These are phyloP conservation scores for Amphirosellinia nigrospora DNA, from an alignment of 495 filamentous ascomycete species.

Conservation along the genomic window DNA sequence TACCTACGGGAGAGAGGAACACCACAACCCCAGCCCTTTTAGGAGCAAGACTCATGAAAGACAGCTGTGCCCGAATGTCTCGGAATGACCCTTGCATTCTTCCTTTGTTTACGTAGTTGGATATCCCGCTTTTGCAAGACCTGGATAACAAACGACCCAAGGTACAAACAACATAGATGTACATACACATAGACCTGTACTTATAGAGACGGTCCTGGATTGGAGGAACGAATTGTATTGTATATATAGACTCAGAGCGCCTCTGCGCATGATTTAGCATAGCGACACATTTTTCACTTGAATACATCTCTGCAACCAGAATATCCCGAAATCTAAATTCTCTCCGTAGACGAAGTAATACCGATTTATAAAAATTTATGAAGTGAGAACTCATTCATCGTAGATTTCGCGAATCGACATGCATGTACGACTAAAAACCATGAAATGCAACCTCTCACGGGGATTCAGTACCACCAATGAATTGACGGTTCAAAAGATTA, in stretches of 20 bases:
- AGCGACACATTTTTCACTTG: constrained; percentile 7
- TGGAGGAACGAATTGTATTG: neutral
- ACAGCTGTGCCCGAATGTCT: too few species aligned
- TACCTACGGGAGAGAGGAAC: too few species aligned
- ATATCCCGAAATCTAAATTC: neutral
- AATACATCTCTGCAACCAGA: neutral
- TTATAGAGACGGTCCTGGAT: neutral
- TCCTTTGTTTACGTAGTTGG: neutral
- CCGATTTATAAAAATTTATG: neutral
- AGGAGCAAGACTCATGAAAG: too few species aligned
- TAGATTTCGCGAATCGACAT: neutral
- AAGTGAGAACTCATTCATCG: neutral
- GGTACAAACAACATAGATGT: neutral
- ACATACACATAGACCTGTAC: neutral
- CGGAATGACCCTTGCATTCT: neutral
- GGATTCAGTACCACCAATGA: too few species aligned
- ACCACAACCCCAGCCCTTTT: too few species aligned
- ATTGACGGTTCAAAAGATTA: too few species aligned
- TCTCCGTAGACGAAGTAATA: neutral
- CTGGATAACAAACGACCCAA: neutral
- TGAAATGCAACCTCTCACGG: too few species aligned
- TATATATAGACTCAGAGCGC: neutral
- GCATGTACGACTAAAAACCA: too few species aligned
- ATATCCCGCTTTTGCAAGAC: neutral
- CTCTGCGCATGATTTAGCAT: constrained; percentile 1